phyloP scores from a whole-genome alignment of 768 basidiomycete species.

The Mycena sanguinolenta region DNA sequence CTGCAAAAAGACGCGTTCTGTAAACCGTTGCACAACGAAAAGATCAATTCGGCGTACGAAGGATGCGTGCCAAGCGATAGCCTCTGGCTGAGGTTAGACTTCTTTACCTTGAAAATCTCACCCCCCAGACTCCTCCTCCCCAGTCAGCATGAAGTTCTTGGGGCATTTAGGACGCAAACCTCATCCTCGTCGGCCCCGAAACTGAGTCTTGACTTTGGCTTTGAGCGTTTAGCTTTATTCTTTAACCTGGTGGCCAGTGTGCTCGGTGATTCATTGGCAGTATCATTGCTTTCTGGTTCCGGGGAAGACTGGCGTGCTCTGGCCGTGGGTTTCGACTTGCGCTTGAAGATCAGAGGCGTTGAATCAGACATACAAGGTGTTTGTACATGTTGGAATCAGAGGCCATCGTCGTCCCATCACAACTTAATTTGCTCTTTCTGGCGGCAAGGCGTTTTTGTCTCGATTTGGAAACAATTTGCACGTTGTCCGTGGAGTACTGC shows the following conservation, averaged over 20 bases:
- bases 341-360: conserved; percentile 64
- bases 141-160: conserved; percentile 44
- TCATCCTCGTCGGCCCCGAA: conserved; percentile 80
- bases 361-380: conserved; percentile 54
- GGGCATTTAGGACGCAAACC: conserved; percentile 54
- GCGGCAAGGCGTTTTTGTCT: neutral
- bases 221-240: conserved; percentile 76
- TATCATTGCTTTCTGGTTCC: conserved; percentile 50
- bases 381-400: neutral
- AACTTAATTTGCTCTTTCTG: neutral
- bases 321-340: conserved; percentile 58
- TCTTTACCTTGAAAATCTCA: conserved; percentile 84
- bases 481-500: too few species aligned
- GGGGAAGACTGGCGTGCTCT: conserved; percentile 58
- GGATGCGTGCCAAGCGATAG: conserved; percentile 62
- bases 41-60: conserved; percentile 48
- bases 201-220: conserved; percentile 78
- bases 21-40: neutral
- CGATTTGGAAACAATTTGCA: conserved; percentile 1
- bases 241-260: conserved; percentile 76
- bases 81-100: conserved; percentile 35
- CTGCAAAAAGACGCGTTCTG: conserved; percentile 24
- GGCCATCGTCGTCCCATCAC: neutral
- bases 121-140: conserved; percentile 65
- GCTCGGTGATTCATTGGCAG: conserved; percentile 67